Evolutionary conservation across 352 stramenopile species (phyloP).

Genomic region (Pythium aphanidermatum): DNA sequence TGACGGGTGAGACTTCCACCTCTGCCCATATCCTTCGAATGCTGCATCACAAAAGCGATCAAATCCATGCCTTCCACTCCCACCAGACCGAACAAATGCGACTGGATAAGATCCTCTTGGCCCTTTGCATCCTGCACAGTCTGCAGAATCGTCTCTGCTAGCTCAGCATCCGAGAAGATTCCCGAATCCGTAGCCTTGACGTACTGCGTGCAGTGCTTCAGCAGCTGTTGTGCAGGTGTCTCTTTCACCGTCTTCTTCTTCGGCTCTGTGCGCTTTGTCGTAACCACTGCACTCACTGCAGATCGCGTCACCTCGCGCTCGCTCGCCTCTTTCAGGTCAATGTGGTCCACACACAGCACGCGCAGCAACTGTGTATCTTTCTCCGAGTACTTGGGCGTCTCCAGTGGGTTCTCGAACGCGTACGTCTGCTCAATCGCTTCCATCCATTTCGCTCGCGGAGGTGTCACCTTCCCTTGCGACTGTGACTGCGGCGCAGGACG

Average conservation of each 20-base stretch:
- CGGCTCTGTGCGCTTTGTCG: slow-evolving; percentile 13
- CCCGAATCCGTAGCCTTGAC: slow-evolving; percentile 27
- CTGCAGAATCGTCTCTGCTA: slow-evolving; percentile 66
- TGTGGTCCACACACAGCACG: slow-evolving; percentile 56
- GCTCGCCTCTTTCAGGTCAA: slow-evolving; percentile 37
- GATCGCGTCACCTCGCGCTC: slow-evolving; percentile 44
- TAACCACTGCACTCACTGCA: slow-evolving; percentile 46
- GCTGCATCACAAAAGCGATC: slow-evolving; percentile 70
- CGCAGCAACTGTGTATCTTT: slow-evolving; percentile 23
- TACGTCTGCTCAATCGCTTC: too few species aligned
- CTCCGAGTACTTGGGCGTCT: slow-evolving; percentile 3
- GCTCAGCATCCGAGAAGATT: slow-evolving; percentile 55
- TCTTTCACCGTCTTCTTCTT: slow-evolving; percentile 13
- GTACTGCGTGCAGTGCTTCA: slow-evolving; percentile 35
- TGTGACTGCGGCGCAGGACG: slow-evolving; percentile 7
- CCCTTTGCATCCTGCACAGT: slow-evolving; percentile 41
- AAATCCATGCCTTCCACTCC: slow-evolving; percentile 84
- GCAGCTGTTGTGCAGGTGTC: slow-evolving; percentile 28
- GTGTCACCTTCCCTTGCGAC: not conserved
- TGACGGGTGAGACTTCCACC: slow-evolving; percentile 25
- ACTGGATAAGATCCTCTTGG: slow-evolving; percentile 55
- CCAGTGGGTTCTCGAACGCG: slow-evolving; percentile 9
- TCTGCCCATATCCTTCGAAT: slow-evolving; percentile 23
- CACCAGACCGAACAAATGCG: slow-evolving; percentile 77
- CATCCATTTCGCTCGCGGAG: slow-evolving; percentile 9